Conservation (phyloP, 345 rosid species). For the Combretum micranthum region DNA sequence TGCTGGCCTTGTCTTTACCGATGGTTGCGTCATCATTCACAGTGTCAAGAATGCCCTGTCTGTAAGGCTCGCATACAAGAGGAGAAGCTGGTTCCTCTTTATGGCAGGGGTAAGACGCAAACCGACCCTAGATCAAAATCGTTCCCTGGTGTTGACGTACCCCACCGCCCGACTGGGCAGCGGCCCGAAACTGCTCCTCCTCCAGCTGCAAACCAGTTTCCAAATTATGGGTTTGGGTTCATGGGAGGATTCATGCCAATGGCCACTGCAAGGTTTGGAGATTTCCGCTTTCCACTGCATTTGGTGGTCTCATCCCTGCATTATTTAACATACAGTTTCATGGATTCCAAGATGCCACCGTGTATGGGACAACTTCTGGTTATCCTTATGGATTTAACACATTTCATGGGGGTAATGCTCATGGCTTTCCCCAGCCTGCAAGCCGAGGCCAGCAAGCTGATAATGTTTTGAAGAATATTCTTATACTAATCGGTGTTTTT, state of each 20-base stretch:
- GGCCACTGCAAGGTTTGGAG: constrained; percentile 63
- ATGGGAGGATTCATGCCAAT: constrained; percentile 66
- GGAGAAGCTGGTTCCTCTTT: constrained; percentile 90
- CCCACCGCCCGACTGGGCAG: constrained; percentile 63
- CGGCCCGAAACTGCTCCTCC: constrained; percentile 63
- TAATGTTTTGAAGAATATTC: constrained; percentile 43
- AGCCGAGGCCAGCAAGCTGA: constrained; percentile 45
- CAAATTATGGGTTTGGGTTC: constrained; percentile 55
- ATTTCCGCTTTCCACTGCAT: constrained; percentile 52
- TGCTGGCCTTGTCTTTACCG: constrained; percentile 93
- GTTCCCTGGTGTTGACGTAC: constrained; percentile 62
- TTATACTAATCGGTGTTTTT: constrained; percentile 42
- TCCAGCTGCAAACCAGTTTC: constrained; percentile 37
- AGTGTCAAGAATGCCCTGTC: constrained; percentile 84
- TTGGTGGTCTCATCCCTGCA: constrained; percentile 77
- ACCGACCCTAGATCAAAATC: constrained; percentile 68
- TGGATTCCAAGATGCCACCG: constrained; percentile 60
- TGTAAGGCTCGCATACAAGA: constrained; percentile 90
- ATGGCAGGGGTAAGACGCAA: constrained; percentile 79
- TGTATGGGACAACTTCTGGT: constrained; percentile 56
- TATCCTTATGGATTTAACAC: constrained; percentile 46
- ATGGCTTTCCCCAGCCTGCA: constrained; percentile 29
- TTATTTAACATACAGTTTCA: constrained; percentile 67
- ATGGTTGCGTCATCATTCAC: constrained; percentile 82
- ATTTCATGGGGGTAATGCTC: constrained; percentile 51